Conservation (phyloP, 1,284 basidiomycete genomes). For the Moniliophthora roreri region DNA sequence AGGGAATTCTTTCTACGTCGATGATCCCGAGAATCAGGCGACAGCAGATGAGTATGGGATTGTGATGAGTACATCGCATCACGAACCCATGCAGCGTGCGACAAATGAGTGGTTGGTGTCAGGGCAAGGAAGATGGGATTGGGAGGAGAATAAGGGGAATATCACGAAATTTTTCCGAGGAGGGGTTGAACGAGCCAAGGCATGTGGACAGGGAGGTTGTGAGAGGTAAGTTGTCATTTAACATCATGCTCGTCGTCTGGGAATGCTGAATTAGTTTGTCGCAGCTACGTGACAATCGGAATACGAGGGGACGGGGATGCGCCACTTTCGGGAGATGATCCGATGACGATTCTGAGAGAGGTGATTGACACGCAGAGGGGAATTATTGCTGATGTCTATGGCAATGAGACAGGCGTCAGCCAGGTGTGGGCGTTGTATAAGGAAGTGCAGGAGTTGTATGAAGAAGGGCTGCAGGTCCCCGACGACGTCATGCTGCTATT, state of each 20-base stretch:
- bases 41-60: constrained; percentile 12
- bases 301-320: constrained; percentile 10
- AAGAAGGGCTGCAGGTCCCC: constrained; percentile 6
- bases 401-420: constrained; percentile 9
- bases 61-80: constrained; percentile 12
- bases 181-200: constrained; percentile 9
- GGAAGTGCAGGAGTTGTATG: constrained; percentile 12
- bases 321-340: constrained; percentile 3
- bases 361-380: constrained; percentile 9
- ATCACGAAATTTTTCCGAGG: constrained; percentile 9
- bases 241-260: too few species aligned
- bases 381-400: constrained; percentile 10
- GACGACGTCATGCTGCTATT: constrained; percentile 11
- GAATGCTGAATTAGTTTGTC: too few species aligned
- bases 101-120: constrained; percentile 13
- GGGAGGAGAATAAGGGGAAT: constrained; percentile 8
- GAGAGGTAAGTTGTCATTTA: too few species aligned
- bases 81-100: constrained; percentile 16
- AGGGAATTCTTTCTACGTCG: constrained; percentile 11
- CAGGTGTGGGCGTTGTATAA: constrained; percentile 13
- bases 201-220: constrained; percentile 2
- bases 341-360: constrained; percentile 3
- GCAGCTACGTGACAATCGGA: constrained; percentile 11
- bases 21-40: constrained; percentile 8
- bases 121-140: constrained; percentile 11